Evolutionary conservation across 352 stramenopile genomes (phyloP).

Genomic region (Pythium phragmitis): DNA sequence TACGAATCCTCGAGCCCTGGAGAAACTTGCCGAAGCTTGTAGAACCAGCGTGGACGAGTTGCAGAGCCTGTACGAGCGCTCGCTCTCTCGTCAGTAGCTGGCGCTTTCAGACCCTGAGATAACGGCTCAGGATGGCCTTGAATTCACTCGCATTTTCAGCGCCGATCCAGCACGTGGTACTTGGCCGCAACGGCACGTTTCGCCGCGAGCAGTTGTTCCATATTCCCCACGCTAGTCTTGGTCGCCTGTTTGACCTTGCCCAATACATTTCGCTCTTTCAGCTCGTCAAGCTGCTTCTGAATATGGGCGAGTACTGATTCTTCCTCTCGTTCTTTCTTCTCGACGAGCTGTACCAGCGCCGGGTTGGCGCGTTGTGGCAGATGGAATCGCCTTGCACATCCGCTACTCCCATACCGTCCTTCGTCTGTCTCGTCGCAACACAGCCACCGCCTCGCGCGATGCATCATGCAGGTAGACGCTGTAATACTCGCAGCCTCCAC

Average conservation of each 20-base stretch:
- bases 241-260: constrained; percentile 49
- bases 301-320: constrained; percentile 43
- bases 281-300: constrained; percentile 56
- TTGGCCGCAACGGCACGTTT: constrained; percentile 49
- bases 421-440: constrained; percentile 77
- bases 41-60: constrained; percentile 9
- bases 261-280: constrained; percentile 55
- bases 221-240: constrained; percentile 50
- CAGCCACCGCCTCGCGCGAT: constrained; percentile 66
- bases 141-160: constrained; percentile 1
- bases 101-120: background rate
- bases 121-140: background rate
- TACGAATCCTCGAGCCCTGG: constrained; percentile 6
- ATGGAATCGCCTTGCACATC: constrained; percentile 58
- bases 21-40: constrained; percentile 18
- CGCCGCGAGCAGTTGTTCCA: constrained; percentile 44
- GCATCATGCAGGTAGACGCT: constrained; percentile 58
- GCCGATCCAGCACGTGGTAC: constrained; percentile 48
- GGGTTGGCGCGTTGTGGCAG: constrained; percentile 50
- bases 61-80: constrained; percentile 7
- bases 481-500: background rate
- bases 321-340: constrained; percentile 45
- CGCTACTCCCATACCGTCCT: constrained; percentile 61
- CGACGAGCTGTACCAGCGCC: constrained; percentile 38
- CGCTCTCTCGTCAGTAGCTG: constrained; percentile 10